phyloP scores from a whole-genome alignment of 805 yeast species.

The Clavispora fructus region DNA sequence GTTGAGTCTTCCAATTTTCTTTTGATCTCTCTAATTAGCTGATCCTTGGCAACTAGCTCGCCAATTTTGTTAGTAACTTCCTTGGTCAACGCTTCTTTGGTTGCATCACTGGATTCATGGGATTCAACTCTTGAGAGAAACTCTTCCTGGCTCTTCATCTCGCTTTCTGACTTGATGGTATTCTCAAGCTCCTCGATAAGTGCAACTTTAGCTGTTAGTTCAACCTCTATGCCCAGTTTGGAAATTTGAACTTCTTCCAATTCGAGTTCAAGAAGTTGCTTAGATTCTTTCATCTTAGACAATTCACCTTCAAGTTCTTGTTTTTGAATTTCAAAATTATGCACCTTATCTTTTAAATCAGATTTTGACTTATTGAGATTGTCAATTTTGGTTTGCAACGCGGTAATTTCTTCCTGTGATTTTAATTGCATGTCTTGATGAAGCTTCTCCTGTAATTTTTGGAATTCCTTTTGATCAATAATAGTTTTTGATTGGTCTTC shows the following conservation, averaged over 20 bases:
- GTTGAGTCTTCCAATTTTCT: slow-evolving; percentile 11
- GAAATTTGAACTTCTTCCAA: background rate
- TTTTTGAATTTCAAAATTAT: slow-evolving; percentile 6
- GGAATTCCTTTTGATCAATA: background rate
- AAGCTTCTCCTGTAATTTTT: background rate
- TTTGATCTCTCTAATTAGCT: slow-evolving; percentile 14
- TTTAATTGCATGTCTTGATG: background rate
- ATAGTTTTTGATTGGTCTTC: background rate
- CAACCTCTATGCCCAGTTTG: background rate
- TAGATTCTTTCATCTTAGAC: background rate
- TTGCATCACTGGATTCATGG: background rate
- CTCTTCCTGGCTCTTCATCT: background rate
- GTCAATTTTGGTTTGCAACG: slow-evolving; percentile 1
- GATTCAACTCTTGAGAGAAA: background rate
- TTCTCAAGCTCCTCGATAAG: slow-evolving; percentile 4
- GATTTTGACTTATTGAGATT: slow-evolving; percentile 1
- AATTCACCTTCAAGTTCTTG: slow-evolving; percentile 9
- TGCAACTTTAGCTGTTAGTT: background rate
- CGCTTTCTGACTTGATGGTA: background rate
- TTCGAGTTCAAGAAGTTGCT: background rate
- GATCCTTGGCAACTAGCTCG: slow-evolving; percentile 15
- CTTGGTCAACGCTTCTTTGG: slow-evolving; percentile 11
- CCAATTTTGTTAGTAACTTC: slow-evolving; percentile 14
- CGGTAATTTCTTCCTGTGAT: background rate
- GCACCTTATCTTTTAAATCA: background rate